Base-by-base conservation (phyloP, 345 rosid species). In the Salix dunnii region DNA sequence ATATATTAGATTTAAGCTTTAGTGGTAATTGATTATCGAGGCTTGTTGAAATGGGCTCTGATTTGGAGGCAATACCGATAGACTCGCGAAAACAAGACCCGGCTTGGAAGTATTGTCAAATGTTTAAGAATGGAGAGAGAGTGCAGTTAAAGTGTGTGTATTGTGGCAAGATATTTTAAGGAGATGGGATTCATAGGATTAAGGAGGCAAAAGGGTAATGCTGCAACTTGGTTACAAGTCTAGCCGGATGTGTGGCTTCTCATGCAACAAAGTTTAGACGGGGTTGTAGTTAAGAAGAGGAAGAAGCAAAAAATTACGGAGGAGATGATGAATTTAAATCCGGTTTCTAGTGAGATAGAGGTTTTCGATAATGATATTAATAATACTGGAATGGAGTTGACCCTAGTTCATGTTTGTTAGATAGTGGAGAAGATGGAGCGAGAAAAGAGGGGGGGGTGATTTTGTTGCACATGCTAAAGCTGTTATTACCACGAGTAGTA, bases 181-280 rank as follows among this genome's bases (percentile, higher is more conserved):
- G 99, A 30, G 99, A 97, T 64, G 99, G 99, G 33, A 93, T 96
- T 82, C 92, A 94, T 70, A 89, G 99, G 82, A 89, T 96, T 76
- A 96, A 96, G 85, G 98, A 96, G 97, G 38, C 92, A 88, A 12
- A 96, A 93, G 81, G 98, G 98, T 28, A 90, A 91, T 77, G 99
- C 93, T 0, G 83, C 96, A 0, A 92, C 90, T 76, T 96, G 99
- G 81, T 79, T 80, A 38, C 88, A 77, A 28, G 96, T 91, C 60
- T 95, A 97, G 1, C 67, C 79, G 1, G 94, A 90, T 31, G 94
- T 96, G 76, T 89, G 89, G 48, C 51, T 80, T 14, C 33, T 63
- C 35, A 85, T 96, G 92, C 94, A 84, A 71, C 88, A 89, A 67
- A 87, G 92, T 77, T 85, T 93, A 42, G 93, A 91, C 78, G 96